Base-by-base conservation (phyloP, 2,329 filamentous ascomycete genomes). In the Didymella sp. region DNA sequence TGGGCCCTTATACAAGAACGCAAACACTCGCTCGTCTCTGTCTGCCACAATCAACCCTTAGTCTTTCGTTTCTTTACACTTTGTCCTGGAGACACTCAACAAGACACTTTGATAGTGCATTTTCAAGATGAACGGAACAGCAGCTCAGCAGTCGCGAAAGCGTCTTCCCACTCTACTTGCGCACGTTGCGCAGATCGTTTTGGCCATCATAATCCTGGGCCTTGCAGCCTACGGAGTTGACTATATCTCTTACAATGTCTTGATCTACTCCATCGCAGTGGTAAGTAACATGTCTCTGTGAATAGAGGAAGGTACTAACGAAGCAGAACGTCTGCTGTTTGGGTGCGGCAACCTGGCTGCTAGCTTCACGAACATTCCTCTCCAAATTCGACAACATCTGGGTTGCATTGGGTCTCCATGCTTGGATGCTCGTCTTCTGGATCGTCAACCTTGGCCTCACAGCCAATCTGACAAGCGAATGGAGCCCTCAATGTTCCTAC, bases 361-460 rank as follows among this genome's bases (percentile, higher is more conserved):
- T 55, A 28, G 51, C 33, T 9, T 42, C 56, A 15, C 47, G 37
- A 19, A 53, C 45, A 6, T 35, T 57, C 13, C 19, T 52, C 6
- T 11, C 44, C n/a, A 69, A 69, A 2, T 63, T 76, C 19, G 84
- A 81, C 71, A 86, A 85, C 70, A 82, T 82, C 71, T 85, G 82
- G 79, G 80, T 81, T 24, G 75, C 82, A 7, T 70, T 86, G 3
- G 75, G 74, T 21, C 73, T 86, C 33, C 84, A 86, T 60, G 77
- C 82, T 19, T 77, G 82, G 54, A 77, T 82, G 27, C 67, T 82
- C 50, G 57, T 86, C 52, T 81, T 86, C 69, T 87, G 83, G 84
- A 72, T 84, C 31, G 61, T 72, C 17, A 63, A 68, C 48, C 61
- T 73, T 11, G 69, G 63, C 24, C 61, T 73, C 7, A 58, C 70